Conservation (phyloP, 2,329 filamentous ascomycete species). For the Verticillium longisporum region DNA sequence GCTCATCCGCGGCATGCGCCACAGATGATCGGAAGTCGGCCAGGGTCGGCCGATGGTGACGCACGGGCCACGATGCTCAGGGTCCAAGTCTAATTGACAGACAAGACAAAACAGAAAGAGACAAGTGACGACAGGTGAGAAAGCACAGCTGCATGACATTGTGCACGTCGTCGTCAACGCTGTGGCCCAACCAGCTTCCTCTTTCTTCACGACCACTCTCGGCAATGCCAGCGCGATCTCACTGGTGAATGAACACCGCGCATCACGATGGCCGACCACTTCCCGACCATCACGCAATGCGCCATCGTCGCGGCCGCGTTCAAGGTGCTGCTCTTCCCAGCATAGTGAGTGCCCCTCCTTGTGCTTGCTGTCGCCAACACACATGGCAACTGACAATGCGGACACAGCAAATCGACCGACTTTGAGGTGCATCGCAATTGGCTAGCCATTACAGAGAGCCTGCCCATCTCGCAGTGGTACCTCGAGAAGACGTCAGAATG, state of each 20-base stretch:
- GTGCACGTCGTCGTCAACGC: background rate
- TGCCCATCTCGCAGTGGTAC: slow-evolving; percentile 88
- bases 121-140: background rate
- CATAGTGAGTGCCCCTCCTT: slow-evolving; percentile 60
- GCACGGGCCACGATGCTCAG: background rate
- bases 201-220: background rate
- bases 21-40: background rate
- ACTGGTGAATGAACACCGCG: background rate
- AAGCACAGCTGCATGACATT: background rate
- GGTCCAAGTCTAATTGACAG: no score
- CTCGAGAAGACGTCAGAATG: slow-evolving; percentile 97
- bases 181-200: background rate
- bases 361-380: background rate
- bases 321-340: slow-evolving; percentile 87
- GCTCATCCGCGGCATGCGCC: background rate
- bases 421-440: slow-evolving; percentile 99
- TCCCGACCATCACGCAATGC: slow-evolving; percentile 85
- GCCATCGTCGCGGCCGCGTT: slow-evolving; percentile 79
- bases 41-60: background rate
- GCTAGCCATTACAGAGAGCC: slow-evolving; percentile 89
- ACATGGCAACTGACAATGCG: slow-evolving; percentile 7
- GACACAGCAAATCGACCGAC: slow-evolving; percentile 85
- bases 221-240: slow-evolving; percentile 8
- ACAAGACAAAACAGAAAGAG: background rate
- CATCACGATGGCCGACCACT: slow-evolving; percentile 64